Evolutionary conservation across 2,329 filamentous ascomycete genomes (phyloP).

Genomic region (Tricladium varicosporioides): DNA sequence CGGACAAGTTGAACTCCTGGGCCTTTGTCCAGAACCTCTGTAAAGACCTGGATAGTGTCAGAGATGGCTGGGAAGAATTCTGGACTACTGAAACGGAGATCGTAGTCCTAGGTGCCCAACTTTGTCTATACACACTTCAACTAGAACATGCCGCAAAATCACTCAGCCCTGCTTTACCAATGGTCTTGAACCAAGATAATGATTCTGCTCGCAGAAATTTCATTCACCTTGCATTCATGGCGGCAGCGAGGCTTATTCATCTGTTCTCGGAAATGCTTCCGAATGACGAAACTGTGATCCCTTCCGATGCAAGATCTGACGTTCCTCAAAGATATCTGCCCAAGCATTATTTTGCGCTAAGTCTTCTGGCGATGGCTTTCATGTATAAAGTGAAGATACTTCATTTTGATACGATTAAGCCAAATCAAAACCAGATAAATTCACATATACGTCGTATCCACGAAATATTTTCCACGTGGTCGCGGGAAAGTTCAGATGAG

Average conservation of each 20-base stretch:
- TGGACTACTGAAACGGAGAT: constrained; percentile 14
- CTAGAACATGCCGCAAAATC: constrained; percentile 6
- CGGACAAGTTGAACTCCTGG: neutral
- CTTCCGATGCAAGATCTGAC: neutral
- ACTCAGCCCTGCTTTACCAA: neutral
- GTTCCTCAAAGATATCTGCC: constrained; percentile 4
- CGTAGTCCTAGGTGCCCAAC: constrained; percentile 7
- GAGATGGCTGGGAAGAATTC: constrained; percentile 3
- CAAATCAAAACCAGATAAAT: neutral
- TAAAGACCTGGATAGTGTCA: constrained; percentile 9
- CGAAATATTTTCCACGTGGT: constrained; percentile 1
- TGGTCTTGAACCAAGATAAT: neutral
- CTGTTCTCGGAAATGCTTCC: neutral
- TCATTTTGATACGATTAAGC: neutral
- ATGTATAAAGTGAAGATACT: constrained; percentile 6
- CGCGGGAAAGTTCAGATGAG: neutral
- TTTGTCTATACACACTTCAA: constrained; percentile 10
- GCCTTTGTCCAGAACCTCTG: constrained; percentile 9
- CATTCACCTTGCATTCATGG: neutral
- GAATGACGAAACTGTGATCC: neutral
- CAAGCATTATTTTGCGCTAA: constrained; percentile 11
- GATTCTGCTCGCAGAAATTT: neutral
- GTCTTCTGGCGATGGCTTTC: constrained; percentile 8
- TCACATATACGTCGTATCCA: neutral
- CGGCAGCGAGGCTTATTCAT: neutral